Evolutionary conservation across 306 rosid genomes (phyloP), one percentile per base, ranked within the genome.

Genomic region (Adenanthera pavonina): DNA sequence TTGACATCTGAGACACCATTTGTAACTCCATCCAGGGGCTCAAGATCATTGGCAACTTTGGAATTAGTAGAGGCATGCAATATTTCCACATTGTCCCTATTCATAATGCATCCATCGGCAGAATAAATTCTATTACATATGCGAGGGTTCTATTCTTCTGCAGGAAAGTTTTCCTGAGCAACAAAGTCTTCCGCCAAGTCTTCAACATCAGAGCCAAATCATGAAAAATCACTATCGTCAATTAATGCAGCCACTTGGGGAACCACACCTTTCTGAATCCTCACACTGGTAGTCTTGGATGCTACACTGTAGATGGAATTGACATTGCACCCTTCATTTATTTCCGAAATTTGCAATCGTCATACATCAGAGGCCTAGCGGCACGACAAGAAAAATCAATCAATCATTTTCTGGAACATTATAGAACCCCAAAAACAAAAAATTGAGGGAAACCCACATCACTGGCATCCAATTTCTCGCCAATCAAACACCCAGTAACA

Each of bases 121-220:
- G 69, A 59, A 73, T 59, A 84, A 10, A 51, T 16, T 34, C 48
- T 41, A 67, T 53, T 74, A 19, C 61, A 80, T 35, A 8, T 1
- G 35, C 0, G 15, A 14, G n/a, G 83, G 44, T 46, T 84, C 71
- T 81, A 91, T 25, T 77, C 67, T 25, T 30, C 65, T 43, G 46
- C 91, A 0, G 35, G 52, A 74, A 84, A 51, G 69, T 93, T 95
- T 60, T 98, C 99, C 87, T 78, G 90, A 52, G 89, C 86, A 81
- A 95, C 91, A 44, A 95, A 95, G 82, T 95, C 99, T 84, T 95
- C 98, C 69, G 93, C 99, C 85, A 95, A 84, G 76, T 95, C 98
- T 82, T 93, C 99, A 12, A 79, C 87, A 81, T 92, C 98, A 47
- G 97, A 93, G 69, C 92, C 98, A 77, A 96, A 91, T 75, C 92